Base-by-base conservation (phyloP, 495 filamentous ascomycete genomes). In the Neurospora sp. region DNA sequence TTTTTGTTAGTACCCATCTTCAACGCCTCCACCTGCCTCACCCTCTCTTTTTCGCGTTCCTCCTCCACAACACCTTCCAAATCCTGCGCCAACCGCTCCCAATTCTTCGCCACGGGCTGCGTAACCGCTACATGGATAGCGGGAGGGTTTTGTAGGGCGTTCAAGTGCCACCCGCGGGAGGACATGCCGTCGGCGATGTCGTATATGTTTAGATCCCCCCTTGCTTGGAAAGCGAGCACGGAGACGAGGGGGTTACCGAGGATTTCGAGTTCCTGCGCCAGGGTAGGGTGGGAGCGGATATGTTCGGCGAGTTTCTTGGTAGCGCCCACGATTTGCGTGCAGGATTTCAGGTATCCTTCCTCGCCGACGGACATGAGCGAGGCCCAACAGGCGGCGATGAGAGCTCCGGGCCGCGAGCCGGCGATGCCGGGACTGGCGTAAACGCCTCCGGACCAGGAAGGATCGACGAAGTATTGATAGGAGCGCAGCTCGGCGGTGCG, bases 71-170 rank as follows among this genome's bases (percentile, higher is more conserved):
- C 92, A 46, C 86, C 90, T 78, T 91, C 87, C 35, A 98, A 78
- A 82, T 99, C 96, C 78, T 82, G 41, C 35, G 94, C 88, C 35
- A 99, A 87, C 79, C 86, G 86, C 74, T 98, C 93, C 75, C 91
- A 94, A 44, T 90, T 90, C 74, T 85, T 86, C 10, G 91, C 89
- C n/a, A 97, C 91, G 14, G 95, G 96, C 76, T 94, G 76, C 2
- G 96, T 98, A 69, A 98, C 92, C n/a, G 96, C 96, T 37, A 97
- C 91, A 82, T 99, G 96, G 27, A 99, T 92, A n/a, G 93, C 96
- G 0, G 96, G 89, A 9, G 96, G 96, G 70, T 89, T 89, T 79
- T 99, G 96, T 71, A 98, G 85, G 8, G 95, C 93, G 78, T 97
- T 99, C 69, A 99, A 86, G 82, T 98, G 96, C 96, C 96, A 99